Base-by-base conservation (phyloP, 2,329 filamentous ascomycete species). In the Monosporascus sp. region DNA sequence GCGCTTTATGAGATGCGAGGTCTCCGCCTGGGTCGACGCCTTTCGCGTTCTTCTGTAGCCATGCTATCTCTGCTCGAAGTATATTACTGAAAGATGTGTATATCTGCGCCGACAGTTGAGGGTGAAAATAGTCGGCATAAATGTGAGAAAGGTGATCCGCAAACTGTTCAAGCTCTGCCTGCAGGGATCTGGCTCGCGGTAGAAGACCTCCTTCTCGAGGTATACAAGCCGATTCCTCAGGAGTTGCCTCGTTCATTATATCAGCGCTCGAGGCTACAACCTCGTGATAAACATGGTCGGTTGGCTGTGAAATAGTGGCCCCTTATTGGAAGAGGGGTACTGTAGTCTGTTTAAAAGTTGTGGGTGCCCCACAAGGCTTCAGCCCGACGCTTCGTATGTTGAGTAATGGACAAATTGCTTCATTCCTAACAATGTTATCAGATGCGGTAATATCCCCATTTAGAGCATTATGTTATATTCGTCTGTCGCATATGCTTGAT, bases 111-210 rank as follows among this genome's bases (percentile, higher is more conserved):
- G 62, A 62, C 37, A 63, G 57, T n/a, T 63, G 55, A 35, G 31
- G 31, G 50, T 65, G 64, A 49, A 63, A 64, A 27, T 67, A 65
- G 46, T 59, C 63, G 18, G 53, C 47, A 48, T 66, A 66, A 1
- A 63, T 51, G 7, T 54, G 36, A 39, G 50, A 44, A n/a, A 66
- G 52, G 50, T 67, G 64, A 5, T 55, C 49, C 3, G 54, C 57
- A 31, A 66, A 66, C 25, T 49, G 55, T 36, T 63, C 54, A 7
- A 66, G 38, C 52, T 67, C 64, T 24, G 57, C 59, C 50, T 62
- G 63, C 15, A 67, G 41, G 15, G 46, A 41, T 45, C 52, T 51
- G 24, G 55, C 57, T 24, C 58, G 50, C 20, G 38, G 36, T 5
- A 62, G 55, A 7, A 60, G 35, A 11, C 31, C 49, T 20, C 55